Evolutionary conservation across 331 rosid genomes (phyloP).

Genomic region (Acacia pycnantha): DNA sequence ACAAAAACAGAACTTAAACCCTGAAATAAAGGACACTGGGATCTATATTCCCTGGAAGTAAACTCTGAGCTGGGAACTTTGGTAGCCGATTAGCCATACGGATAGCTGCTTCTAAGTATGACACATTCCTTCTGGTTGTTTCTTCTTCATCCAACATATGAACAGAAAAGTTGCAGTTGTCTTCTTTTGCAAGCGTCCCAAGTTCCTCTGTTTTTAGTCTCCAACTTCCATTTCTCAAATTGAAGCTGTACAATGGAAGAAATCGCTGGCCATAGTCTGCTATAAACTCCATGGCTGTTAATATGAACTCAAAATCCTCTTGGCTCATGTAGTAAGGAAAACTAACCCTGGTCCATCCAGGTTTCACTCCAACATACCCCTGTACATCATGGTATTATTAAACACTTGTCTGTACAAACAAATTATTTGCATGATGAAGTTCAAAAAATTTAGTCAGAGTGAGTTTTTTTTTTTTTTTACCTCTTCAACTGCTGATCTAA

Average conservation of each 20-base stretch:
- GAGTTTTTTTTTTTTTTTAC: slow-evolving; percentile 28
- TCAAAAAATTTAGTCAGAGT: neutral
- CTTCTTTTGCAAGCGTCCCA: slow-evolving; percentile 19
- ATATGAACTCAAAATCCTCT: slow-evolving; percentile 39
- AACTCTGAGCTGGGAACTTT: slow-evolving; percentile 53
- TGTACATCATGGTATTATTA: slow-evolving; percentile 10
- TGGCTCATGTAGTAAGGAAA: slow-evolving; percentile 44
- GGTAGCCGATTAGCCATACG: slow-evolving; percentile 56
- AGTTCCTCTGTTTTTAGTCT: slow-evolving; percentile 24
- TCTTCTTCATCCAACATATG: slow-evolving; percentile 3
- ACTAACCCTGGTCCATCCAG: slow-evolving; percentile 89
- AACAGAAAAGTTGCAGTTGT: slow-evolving; percentile 6
- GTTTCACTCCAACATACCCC: slow-evolving; percentile 79
- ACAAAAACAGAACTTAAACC: neutral
- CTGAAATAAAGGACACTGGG: neutral
- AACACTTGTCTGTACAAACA: slow-evolving; percentile 2
- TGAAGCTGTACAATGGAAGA: slow-evolving; percentile 32
- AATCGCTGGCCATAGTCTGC: slow-evolving; percentile 41
- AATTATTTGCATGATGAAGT: neutral
- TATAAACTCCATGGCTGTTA: slow-evolving; percentile 38
- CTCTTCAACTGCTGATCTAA: slow-evolving; percentile 65
- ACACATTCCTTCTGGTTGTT: slow-evolving; percentile 20
- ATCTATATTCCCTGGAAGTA: slow-evolving; percentile 27
- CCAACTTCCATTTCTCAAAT: slow-evolving; percentile 43
- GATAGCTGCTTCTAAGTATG: slow-evolving; percentile 48